Evolutionary conservation across 345 rosid species (phyloP), one percentile per base, ranked within the genome.

Genomic region (Salix koriyanagi): DNA sequence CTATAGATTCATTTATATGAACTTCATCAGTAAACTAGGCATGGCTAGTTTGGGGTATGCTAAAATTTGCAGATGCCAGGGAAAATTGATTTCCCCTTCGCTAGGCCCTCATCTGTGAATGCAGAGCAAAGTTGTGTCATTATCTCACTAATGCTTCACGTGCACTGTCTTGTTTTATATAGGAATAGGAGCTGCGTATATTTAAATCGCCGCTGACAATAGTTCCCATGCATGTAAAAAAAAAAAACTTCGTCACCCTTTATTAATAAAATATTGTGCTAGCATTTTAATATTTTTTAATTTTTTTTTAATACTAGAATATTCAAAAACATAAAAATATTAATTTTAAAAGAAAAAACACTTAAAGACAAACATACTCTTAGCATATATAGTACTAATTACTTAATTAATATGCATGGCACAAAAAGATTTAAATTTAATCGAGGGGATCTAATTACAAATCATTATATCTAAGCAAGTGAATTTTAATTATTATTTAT

Each of bases 111-210:
- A 6, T 30, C 18, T 67, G 39, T 74, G 15, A 62, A 74, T 64
- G 70, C 60, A 64, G 28, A 30, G 15, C 14, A 25, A 61, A 52
- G 60, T 18, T 37, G 37, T 23, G 69, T 42, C 6, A 4, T 42
- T 73, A 8, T 42, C 76, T 62, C 56, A 62, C 68, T 2, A 18
- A 60, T 41, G 69, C 76, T 41, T 62, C 76, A 62, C 69, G 76
- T 73, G 76, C 58, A 18, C 9, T 73, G 76, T 73, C 69, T 60
- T 72, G 32, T 56, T 60, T 25, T 30, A 30, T 70, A 4, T 5
- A 16, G 26, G 62, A 56, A 56, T 3, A n/a, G 62, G 26, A 56
- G 26, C 14, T 44, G 11, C 1, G 28, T n/a, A 56, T 8, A 56
- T 7, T 56, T 56, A n/a, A 56, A n/a, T 56, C 62, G 10, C 14